A percentile compares a stretch with the other conserved stretches of the same genome.
Evolutionary conservation across 2,329 filamentous ascomycete species (phyloP).

Genomic region (Tolypocladium sp.): DNA sequence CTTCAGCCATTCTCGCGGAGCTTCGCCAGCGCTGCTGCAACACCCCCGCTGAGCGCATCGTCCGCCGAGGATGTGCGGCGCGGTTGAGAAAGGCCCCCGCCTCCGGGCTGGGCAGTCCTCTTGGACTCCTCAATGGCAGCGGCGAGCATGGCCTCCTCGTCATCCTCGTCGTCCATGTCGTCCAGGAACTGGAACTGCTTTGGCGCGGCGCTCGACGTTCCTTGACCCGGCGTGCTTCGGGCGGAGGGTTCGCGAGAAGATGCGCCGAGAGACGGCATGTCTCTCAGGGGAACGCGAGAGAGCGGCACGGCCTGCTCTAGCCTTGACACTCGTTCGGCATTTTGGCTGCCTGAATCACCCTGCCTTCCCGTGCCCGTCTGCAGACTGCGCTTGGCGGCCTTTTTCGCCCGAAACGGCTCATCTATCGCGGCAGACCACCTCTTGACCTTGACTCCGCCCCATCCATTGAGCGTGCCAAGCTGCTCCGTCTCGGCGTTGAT

Average conservation of each 20-base stretch:
- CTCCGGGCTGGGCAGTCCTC: slow-evolving; percentile 22
- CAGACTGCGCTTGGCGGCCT: slow-evolving; percentile 45
- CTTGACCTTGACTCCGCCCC: slow-evolving; percentile 92
- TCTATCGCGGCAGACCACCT: slow-evolving; percentile 74
- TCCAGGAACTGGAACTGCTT: slow-evolving; percentile 29
- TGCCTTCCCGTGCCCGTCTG: slow-evolving; percentile 7
- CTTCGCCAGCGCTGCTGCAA: slow-evolving; percentile 52
- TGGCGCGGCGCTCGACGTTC: slow-evolving; percentile 2
- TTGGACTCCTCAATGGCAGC: slow-evolving; percentile 38
- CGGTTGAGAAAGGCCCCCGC: slow-evolving; percentile 9
- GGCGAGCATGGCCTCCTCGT: slow-evolving; percentile 30
- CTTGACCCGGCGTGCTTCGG: not conserved
- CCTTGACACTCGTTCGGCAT: slow-evolving; percentile 12
- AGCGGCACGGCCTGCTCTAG: slow-evolving; percentile 30
- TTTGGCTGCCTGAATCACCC: slow-evolving; percentile 2
- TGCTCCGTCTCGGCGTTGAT: slow-evolving; percentile 84
- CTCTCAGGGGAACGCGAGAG: slow-evolving; percentile 29
- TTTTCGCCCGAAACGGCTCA: slow-evolving; percentile 73
- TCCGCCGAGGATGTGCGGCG: slow-evolving; percentile 5
- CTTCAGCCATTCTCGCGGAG: slow-evolving; percentile 33
- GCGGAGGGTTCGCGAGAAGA: not conserved
- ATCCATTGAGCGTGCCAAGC: slow-evolving; percentile 75
- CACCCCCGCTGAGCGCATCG: slow-evolving; percentile 42
- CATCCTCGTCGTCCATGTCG: slow-evolving; percentile 35
- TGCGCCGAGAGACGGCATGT: slow-evolving; percentile 20